Base-by-base conservation (phyloP, 108 stramenopile species). In the Skeletonema menzelii region DNA sequence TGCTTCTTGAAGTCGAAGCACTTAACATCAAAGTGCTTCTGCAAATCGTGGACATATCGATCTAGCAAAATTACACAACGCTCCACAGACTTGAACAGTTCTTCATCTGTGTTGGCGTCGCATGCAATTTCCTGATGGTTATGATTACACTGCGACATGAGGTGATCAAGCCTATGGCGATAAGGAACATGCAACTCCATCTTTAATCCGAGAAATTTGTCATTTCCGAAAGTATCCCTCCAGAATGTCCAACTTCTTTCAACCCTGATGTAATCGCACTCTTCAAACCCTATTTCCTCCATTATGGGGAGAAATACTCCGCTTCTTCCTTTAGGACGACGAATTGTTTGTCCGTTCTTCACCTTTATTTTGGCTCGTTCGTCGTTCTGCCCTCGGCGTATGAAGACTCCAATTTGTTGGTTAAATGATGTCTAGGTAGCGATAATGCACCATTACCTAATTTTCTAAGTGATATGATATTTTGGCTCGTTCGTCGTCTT, bases 261-360 rank as follows among this genome's bases (percentile, higher is more conserved):
- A 1, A 15, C 8, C 4, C 26, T 17, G 17, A 67, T 57, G 27
- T 67, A 67, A 59, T 67, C 67, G 17, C 67, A 67, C 58, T 67
- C 67, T 28, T 67, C 67, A 67, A 67, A 67, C 13, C 67, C 67
- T 28, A 67, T 67, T 67, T 67, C 56, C 15, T 59, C 5, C 28
- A 15, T n/a, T 2, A 10, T 42, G 0, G 19, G 2, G 0, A 20
- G 13, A 2, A 8, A 8, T 13, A 59, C 57, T 27, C 27, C 14
- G 56, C 56, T 59, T 59, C 57, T 26, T 42, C 40, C 40, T n/a
- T n/a, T 0, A 15, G 40, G 40, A 42, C n/a, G n/a, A n/a, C 2
- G 15, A 42, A 42, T 42, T 42, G 4, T 3, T 42, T n/a, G 11
- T 42, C 40, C 15, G 3, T n/a, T 24, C 24, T 17, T n/a, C 56